Evolutionary conservation across 2,329 filamentous ascomycete genomes (phyloP), one percentile per base, ranked within the genome.

Genomic region (Hyphodiscus sp.): DNA sequence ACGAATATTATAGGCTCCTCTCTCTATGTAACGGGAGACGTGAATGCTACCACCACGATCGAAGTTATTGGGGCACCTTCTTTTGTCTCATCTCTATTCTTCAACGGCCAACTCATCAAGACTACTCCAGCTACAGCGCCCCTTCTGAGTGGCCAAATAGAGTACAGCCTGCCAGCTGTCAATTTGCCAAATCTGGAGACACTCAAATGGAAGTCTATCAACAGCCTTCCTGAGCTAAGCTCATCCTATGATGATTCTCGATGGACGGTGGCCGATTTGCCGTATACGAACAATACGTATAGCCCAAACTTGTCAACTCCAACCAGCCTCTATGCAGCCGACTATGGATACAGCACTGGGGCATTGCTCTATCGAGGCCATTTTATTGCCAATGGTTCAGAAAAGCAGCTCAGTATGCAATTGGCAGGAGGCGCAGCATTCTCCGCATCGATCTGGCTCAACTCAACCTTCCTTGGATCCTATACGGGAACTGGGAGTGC

Each of bases 321-420:
- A 0, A 81, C 41, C 19, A 43, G 38, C 3, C 49, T 50, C 16
- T 50, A 50, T 19, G 41, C 38, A 2, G 19, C 42, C 10, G 49
- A 50, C 18, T 50, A 50, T 30, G 49, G 41, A 10, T 50, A 50
- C 19, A 26, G 45, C 42, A n/a, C 49, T 20, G 49, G 79, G 0
- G 82, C 79, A 0, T 76, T 90, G 0, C 87, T 86, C 62, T 76
- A 76, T 0, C 79, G 80, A 13, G 86, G 90, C 68, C 89, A 90
- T 29, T 90, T 91, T 65, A 77, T 72, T 1, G 79, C 85, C 5
- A 76, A 72, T 1, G 83, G 83, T 19, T 68, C 73, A 1, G 84
- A 88, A 55, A 72, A 72, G 0, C 70, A 69, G 0, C 70, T 90
- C 44, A 77, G 69, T 58, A 65, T 86, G n/a, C 72, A 71, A 43